phyloP scores from a whole-genome alignment of 202 grass and related monocot genomes.

The Elaeis oleifera region DNA sequence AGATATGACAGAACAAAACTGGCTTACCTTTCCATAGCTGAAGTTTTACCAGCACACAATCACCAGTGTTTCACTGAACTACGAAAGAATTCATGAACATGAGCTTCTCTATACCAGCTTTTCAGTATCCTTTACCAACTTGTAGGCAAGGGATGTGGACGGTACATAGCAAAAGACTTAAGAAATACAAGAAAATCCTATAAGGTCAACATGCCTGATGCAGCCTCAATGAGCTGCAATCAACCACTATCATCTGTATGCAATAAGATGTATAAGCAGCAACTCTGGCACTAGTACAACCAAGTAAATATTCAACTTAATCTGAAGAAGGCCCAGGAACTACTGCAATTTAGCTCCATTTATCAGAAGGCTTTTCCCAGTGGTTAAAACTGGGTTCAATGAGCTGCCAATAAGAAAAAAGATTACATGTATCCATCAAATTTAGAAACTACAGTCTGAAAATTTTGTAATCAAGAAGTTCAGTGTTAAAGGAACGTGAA shows the following conservation, averaged over 20 bases:
- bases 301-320: constrained; percentile 21
- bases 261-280: constrained; percentile 17
- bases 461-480: no score
- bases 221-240: constrained; percentile 27
- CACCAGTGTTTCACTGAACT: constrained; percentile 35
- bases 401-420: no score
- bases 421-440: no score
- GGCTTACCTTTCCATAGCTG: constrained; percentile 50
- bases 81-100: constrained; percentile 17
- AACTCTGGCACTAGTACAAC: constrained; percentile 20
- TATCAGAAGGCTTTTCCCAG: no score
- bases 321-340: no score
- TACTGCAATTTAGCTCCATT: no score
- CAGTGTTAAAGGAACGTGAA: no score
- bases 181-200: constrained; percentile 29
- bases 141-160: constrained; percentile 17
- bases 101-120: constrained; percentile 21
- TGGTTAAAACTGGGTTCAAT: no score
- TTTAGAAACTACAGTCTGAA: no score
- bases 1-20: not conserved
- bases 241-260: constrained; percentile 12
- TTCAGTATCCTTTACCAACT: constrained; percentile 15
- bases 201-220: constrained; percentile 42
- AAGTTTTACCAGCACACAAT: constrained; percentile 23
- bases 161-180: constrained; percentile 38